phyloP scores from a whole-genome alignment of 2,329 filamentous ascomycete genomes.

The Trichoderma gracile region DNA sequence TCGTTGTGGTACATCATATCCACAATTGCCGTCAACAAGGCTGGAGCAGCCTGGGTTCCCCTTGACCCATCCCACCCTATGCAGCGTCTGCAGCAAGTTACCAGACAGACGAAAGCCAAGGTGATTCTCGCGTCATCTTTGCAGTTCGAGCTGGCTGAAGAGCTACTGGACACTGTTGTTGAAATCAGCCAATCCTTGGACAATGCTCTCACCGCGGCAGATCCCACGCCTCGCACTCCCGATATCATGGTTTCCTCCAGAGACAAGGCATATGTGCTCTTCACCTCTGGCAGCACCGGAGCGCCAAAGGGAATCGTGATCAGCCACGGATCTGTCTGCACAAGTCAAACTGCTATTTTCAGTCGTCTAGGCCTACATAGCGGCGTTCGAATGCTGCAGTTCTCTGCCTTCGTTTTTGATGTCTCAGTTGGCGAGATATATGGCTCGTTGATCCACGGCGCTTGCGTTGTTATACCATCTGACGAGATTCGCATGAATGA shows the following conservation, averaged over 20 bases:
- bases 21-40: constrained; percentile 33
- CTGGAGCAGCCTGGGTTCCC: constrained; percentile 32
- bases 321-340: constrained; percentile 48
- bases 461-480: constrained; percentile 3
- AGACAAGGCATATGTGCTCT: constrained; percentile 18
- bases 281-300: constrained; percentile 27
- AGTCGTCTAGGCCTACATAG: neutral
- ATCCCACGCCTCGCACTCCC: constrained; percentile 28
- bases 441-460: constrained; percentile 3
- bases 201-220: neutral
- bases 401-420: constrained; percentile 20
- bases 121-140: neutral
- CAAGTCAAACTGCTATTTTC: neutral
- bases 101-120: neutral
- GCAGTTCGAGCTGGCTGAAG: constrained; percentile 21
- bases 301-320: constrained; percentile 30
- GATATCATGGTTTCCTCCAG: constrained; percentile 23
- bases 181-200: neutral
- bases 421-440: constrained; percentile 17
- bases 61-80: constrained; percentile 25
- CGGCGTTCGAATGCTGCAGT: constrained; percentile 2
- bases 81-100: constrained; percentile 8
- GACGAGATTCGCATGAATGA: constrained; percentile 22
- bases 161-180: neutral
- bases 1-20: constrained; percentile 29